Evolutionary conservation across 805 yeast species (phyloP).

Genomic region (Metschnikowia baotianmanensis): DNA sequence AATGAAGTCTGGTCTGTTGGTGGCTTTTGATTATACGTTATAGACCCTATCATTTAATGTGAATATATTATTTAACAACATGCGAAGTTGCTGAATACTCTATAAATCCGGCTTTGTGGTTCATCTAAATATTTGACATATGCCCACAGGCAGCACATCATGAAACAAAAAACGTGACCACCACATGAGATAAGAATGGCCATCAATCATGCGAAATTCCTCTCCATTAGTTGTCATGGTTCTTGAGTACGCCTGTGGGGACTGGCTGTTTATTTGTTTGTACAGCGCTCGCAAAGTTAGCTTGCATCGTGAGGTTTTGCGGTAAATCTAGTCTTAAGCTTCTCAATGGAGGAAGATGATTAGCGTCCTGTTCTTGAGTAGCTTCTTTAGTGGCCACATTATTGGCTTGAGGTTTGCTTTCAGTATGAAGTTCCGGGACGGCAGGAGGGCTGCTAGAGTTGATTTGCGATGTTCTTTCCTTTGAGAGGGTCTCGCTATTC

Average conservation of each 20-base stretch:
- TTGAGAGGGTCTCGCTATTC: slow-evolving; percentile 1
- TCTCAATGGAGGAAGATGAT: slow-evolving; percentile 46
- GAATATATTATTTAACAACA: neutral
- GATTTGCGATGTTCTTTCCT: slow-evolving; percentile 4
- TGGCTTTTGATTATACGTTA: slow-evolving; percentile 26
- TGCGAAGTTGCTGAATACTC: neutral
- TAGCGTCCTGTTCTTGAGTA: slow-evolving; percentile 9
- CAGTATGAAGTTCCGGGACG: neutral
- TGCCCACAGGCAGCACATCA: neutral
- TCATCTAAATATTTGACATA: too few relatives aligned
- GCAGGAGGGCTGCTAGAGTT: neutral
- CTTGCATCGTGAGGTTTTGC: slow-evolving; percentile 29
- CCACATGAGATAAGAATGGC: too few relatives aligned
- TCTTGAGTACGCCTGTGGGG: slow-evolving; percentile 6
- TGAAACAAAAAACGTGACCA: too few relatives aligned
- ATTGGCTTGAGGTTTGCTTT: neutral
- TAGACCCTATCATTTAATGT: neutral
- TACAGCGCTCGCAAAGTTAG: slow-evolving; percentile 6
- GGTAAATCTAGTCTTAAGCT: slow-evolving; percentile 53
- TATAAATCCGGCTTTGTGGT: neutral
- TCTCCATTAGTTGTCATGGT: slow-evolving; percentile 1
- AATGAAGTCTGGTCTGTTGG: slow-evolving; percentile 88
- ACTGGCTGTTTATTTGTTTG: slow-evolving; percentile 3
- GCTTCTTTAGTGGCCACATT: neutral
- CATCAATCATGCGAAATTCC: neutral